Evolutionary conservation across 495 filamentous ascomycete genomes (phyloP).

Genomic region (Glarea lozoyensis): DNA sequence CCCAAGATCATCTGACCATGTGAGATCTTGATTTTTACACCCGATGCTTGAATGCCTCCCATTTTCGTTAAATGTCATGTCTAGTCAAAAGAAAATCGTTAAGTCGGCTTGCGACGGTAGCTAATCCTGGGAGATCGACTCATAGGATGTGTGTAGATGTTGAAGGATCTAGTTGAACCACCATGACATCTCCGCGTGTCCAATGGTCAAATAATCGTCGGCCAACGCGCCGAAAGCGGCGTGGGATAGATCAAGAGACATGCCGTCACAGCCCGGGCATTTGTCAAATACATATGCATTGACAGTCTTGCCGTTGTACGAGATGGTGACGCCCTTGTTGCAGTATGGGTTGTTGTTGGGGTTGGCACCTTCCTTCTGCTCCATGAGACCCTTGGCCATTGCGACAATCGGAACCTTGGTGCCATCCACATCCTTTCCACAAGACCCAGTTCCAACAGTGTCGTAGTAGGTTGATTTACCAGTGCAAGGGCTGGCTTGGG

Average conservation of each 20-base stretch:
- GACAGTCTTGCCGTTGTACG: constrained; percentile 39
- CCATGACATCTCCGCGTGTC: constrained; percentile 9
- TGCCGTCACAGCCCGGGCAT: constrained; percentile 55
- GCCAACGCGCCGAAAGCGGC: constrained; percentile 31
- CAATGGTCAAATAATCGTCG: constrained; percentile 6
- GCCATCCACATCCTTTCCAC: constrained; percentile 14
- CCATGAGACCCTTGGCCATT: constrained; percentile 34
- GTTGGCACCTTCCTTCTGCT: constrained; percentile 41
- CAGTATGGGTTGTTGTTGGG: constrained; percentile 60
- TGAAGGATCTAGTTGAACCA: constrained; percentile 17
- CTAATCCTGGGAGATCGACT: constrained; percentile 20
- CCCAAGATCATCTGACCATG: constrained; percentile 7
- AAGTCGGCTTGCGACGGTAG: constrained; percentile 17
- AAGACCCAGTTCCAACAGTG: constrained; percentile 16
- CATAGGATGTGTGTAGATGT: constrained; percentile 9
- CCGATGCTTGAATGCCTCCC: constrained; percentile 2
- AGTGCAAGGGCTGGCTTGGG: constrained; percentile 12
- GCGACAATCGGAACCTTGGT: constrained; percentile 18
- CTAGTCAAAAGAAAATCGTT: constrained; percentile 17
- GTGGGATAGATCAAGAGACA: constrained; percentile 37
- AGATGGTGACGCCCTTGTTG: constrained; percentile 56
- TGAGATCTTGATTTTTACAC: constrained; percentile 3
- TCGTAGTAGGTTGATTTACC: constrained; percentile 22
- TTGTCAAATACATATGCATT: constrained; percentile 59
- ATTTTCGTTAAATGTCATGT: background rate